A percentile compares a stretch with the other conserved stretches of the same genome.
Evolutionary conservation across 768 basidiomycete genomes (phyloP).

Genomic region (Gautieria morchelliformis): DNA sequence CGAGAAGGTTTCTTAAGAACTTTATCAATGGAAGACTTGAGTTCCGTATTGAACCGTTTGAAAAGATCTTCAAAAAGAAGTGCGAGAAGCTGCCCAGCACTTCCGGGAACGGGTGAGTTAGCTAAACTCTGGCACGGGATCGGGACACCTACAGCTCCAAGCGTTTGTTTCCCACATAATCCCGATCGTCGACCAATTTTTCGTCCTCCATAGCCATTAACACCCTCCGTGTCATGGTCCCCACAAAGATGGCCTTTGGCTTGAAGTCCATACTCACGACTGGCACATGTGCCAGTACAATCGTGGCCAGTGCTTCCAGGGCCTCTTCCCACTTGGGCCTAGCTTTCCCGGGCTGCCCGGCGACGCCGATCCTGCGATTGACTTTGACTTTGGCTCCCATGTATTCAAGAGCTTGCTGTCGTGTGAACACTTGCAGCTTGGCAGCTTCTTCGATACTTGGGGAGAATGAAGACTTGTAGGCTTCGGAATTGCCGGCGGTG

Average conservation of each 20-base stretch:
- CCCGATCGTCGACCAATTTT: slow-evolving; percentile 95
- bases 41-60: slow-evolving; percentile 95
- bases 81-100: slow-evolving; percentile 92
- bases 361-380: slow-evolving; percentile 55
- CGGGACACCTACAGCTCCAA: slow-evolving; percentile 75
- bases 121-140: neutral
- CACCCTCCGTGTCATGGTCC: slow-evolving; percentile 93
- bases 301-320: slow-evolving; percentile 91
- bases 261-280: slow-evolving; percentile 83
- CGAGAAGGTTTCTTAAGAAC: slow-evolving; percentile 93
- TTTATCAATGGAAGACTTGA: slow-evolving; percentile 94
- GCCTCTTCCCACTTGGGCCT: slow-evolving; percentile 92
- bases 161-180: slow-evolving; percentile 99
- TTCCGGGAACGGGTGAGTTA: slow-evolving; percentile 21
- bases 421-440: slow-evolving; percentile 82
- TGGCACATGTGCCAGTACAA: slow-evolving; percentile 93
- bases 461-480: slow-evolving; percentile 79
- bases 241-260: slow-evolving; percentile 93
- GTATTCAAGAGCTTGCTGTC: slow-evolving; percentile 90
- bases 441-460: slow-evolving; percentile 92
- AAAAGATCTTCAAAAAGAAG: slow-evolving; percentile 97
- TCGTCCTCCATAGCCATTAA: slow-evolving; percentile 95
- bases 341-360: slow-evolving; percentile 44
- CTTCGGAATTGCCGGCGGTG: slow-evolving; percentile 85
- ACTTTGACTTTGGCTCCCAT: slow-evolving; percentile 90